Evolutionary conservation across 2,329 filamentous ascomycete species (phyloP).

Genomic region (Whalleya microplaca): DNA sequence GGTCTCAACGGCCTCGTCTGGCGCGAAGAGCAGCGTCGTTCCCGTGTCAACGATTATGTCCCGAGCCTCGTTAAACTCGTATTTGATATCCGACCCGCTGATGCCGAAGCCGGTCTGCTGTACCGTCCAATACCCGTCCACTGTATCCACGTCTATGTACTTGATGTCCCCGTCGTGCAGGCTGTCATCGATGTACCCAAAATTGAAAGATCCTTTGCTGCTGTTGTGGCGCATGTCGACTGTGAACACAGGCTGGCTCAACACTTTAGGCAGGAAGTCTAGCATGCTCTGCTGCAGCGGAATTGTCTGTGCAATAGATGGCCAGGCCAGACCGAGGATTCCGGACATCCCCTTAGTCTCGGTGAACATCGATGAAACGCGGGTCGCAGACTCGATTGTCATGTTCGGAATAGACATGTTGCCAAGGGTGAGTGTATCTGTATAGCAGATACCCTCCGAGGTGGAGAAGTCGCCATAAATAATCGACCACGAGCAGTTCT

Average conservation of each 20-base stretch:
- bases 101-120: conserved; percentile 41
- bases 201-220: conserved; percentile 51
- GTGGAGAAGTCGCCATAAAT: conserved; percentile 50
- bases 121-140: conserved; percentile 51
- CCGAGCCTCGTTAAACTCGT: conserved; percentile 44
- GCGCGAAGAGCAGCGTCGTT: conserved; percentile 67
- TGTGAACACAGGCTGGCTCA: conserved; percentile 50
- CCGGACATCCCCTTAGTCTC: conserved; percentile 49
- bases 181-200: conserved; percentile 51
- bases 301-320: conserved; percentile 47
- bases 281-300: conserved; percentile 50
- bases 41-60: conserved; percentile 70
- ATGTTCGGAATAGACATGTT: conserved; percentile 47
- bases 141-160: conserved; percentile 54
- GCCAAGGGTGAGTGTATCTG: conserved; percentile 53
- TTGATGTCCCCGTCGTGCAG: conserved; percentile 46
- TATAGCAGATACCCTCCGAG: conserved; percentile 51
- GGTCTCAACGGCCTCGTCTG: conserved; percentile 55
- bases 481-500: conserved; percentile 52
- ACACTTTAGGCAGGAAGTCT: conserved; percentile 45
- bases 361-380: conserved; percentile 49
- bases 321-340: conserved; percentile 56
- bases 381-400: conserved; percentile 53
- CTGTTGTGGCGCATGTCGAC: conserved; percentile 53
- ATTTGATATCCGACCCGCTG: conserved; percentile 37